Evolutionary conservation across 2,329 filamentous ascomycete genomes (phyloP).

Genomic region (Cercospora nicotianae): DNA sequence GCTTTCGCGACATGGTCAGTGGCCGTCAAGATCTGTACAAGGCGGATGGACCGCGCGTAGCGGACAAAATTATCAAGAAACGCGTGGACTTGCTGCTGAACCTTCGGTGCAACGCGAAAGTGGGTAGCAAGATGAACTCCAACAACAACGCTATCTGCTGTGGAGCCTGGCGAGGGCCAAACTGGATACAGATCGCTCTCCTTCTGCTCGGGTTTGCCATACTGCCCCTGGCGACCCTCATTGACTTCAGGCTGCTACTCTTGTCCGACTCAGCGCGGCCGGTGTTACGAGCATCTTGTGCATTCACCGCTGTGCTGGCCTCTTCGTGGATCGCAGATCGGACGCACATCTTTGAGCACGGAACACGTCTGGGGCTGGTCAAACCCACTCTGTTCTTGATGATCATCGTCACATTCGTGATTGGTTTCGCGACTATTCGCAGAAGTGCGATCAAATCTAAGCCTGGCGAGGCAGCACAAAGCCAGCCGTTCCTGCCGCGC

Average conservation of each 20-base stretch:
- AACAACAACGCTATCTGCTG: conserved; percentile 57
- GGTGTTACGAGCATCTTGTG: conserved; percentile 17
- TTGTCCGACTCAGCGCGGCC: conserved; percentile 15
- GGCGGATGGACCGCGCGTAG: conserved; percentile 49
- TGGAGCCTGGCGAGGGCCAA: conserved; percentile 44
- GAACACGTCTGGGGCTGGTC: conserved; percentile 45
- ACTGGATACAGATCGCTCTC: conserved; percentile 41
- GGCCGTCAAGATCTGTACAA: conserved; percentile 42
- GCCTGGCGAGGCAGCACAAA: conserved; percentile 16
- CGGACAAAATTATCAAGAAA: conserved; percentile 47
- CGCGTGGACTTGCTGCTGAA: conserved; percentile 58
- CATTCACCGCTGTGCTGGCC: conserved; percentile 28
- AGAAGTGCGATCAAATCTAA: conserved; percentile 13
- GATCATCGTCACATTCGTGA: conserved; percentile 35
- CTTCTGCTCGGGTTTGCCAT: conserved; percentile 38
- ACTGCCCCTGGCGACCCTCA: conserved; percentile 29
- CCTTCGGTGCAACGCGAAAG: conserved; percentile 54
- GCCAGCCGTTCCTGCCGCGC: conserved; percentile 52
- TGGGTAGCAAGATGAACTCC: conserved; percentile 41
- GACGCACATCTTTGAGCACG: conserved; percentile 55
- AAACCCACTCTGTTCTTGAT: conserved; percentile 39
- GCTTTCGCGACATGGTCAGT: conserved; percentile 52
- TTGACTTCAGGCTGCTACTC: conserved; percentile 14
- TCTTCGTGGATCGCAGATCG: conserved; percentile 54
- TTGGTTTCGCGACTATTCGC: conserved; percentile 30